Evolutionary conservation across 2,329 filamentous ascomycete genomes (phyloP).

Genomic region (Aplosporella prunicola): DNA sequence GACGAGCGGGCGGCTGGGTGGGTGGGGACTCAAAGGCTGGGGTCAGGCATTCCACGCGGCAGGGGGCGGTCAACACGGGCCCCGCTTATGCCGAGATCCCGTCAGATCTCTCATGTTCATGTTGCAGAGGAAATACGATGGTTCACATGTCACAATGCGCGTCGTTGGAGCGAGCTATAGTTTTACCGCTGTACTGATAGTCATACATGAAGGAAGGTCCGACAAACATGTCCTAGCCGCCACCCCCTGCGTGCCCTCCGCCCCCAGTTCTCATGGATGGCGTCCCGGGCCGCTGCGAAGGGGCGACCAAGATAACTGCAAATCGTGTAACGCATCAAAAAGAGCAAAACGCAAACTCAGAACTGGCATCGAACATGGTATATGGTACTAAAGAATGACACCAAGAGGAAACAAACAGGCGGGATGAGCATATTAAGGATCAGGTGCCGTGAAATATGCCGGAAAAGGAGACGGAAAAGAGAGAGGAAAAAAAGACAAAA

Average conservation of each 20-base stretch:
- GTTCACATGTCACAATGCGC: too few species aligned
- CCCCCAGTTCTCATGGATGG: slow-evolving; percentile 3
- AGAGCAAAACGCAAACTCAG: slow-evolving; percentile 1
- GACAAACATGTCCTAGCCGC: neutral
- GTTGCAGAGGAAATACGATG: too few species aligned
- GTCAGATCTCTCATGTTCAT: too few species aligned
- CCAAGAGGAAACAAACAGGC: slow-evolving; percentile 6
- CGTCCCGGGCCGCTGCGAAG: too few species aligned
- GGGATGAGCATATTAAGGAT: slow-evolving; percentile 9
- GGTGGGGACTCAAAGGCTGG: too few species aligned
- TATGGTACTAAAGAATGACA: slow-evolving; percentile 11
- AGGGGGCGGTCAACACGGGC: too few species aligned
- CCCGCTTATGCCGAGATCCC: too few species aligned
- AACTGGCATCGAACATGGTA: slow-evolving; percentile 10
- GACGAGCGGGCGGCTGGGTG: too few species aligned
- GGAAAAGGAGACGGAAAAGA: neutral
- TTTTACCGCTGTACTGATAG: slow-evolving; percentile 8
- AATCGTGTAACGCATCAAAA: too few species aligned
- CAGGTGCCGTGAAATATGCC: slow-evolving; percentile 1
- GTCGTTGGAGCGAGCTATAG: slow-evolving; percentile 5
- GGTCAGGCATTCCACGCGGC: too few species aligned
- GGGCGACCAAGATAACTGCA: too few species aligned
- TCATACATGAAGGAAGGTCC: slow-evolving; percentile 8
- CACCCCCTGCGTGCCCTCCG: neutral
- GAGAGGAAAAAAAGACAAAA: slow-evolving; percentile 1